Conservation (phyloP, 805 yeast genomes). For the Candida xyloterini region DNA sequence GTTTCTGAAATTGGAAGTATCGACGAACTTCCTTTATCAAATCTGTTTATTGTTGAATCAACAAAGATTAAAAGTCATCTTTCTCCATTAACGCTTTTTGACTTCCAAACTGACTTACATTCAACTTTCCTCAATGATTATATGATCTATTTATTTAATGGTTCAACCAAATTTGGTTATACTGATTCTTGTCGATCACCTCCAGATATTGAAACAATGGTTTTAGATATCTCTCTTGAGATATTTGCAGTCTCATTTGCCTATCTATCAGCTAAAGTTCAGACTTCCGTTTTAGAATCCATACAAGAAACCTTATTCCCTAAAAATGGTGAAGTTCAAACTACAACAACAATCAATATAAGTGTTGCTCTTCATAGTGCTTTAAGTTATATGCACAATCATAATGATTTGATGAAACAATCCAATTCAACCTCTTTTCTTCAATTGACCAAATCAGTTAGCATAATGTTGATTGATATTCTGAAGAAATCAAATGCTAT, state of each 20-base stretch:
- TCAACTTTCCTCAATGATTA: slow-evolving; percentile 42
- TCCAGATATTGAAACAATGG: slow-evolving; percentile 46
- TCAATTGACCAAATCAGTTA: slow-evolving; percentile 22
- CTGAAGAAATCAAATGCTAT: slow-evolving; percentile 24
- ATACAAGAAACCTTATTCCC: slow-evolving; percentile 53
- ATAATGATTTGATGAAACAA: slow-evolving; percentile 10
- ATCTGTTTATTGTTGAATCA: slow-evolving; percentile 32
- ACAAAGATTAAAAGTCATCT: slow-evolving; percentile 29
- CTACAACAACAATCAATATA: slow-evolving; percentile 45
- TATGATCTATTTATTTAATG: slow-evolving; percentile 31
- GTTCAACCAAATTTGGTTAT: slow-evolving; percentile 30
- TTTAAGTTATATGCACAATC: slow-evolving; percentile 30
- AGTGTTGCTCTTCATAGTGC: slow-evolving; percentile 62
- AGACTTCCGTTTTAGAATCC: slow-evolving; percentile 82
- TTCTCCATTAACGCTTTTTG: slow-evolving; percentile 31
- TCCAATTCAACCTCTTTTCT: slow-evolving; percentile 10
- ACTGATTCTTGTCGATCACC: slow-evolving; percentile 35
- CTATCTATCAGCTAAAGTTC: slow-evolving; percentile 69
- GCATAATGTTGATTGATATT: slow-evolving; percentile 27
- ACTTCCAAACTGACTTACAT: slow-evolving; percentile 30
- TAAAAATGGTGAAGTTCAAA: slow-evolving; percentile 31
- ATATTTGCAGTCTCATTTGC: slow-evolving; percentile 72
- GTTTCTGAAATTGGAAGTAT: slow-evolving; percentile 15
- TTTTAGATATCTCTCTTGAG: slow-evolving; percentile 78
- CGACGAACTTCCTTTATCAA: slow-evolving; percentile 23